Evolutionary conservation across 768 basidiomycete genomes (phyloP).

Genomic region (Xanthoconium purpureum): DNA sequence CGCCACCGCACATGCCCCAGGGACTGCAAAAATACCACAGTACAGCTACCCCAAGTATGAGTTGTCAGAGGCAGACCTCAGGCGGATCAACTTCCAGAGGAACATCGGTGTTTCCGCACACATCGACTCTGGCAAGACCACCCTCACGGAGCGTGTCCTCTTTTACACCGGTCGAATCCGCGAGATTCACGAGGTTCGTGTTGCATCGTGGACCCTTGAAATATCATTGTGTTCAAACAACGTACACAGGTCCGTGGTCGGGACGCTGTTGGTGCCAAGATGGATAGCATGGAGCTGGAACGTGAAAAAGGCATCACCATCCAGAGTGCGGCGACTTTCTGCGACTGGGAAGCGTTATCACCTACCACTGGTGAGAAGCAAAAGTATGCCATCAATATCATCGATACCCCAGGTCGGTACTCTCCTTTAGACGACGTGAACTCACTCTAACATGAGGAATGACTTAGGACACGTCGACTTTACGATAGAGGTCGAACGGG

Average conservation of each 20-base stretch:
- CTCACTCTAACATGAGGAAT: background rate
- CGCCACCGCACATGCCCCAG: conserved; percentile 30
- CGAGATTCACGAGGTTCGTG: conserved; percentile 91
- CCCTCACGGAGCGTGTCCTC: conserved; percentile 91
- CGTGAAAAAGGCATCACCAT: conserved; percentile 99
- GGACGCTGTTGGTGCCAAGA: conserved; percentile 97
- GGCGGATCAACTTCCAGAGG: conserved; percentile 70
- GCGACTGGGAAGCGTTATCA: conserved; percentile 84
- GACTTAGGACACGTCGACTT: conserved; percentile 95
- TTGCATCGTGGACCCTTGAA: background rate
- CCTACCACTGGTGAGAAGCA: conserved; percentile 60
- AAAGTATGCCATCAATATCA: conserved; percentile 95
- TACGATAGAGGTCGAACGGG: conserved; percentile 98
- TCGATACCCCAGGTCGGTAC: conserved; percentile 86
- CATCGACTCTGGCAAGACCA: conserved; percentile 97
- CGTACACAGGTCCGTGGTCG: conserved; percentile 75
- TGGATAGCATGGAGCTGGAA: conserved; percentile 99
- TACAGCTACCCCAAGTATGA: conserved; percentile 37
- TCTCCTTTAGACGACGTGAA: background rate
- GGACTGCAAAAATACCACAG: conserved; percentile 14
- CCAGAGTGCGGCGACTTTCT: conserved; percentile 97
- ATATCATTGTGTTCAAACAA: background rate
- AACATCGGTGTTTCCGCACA: conserved; percentile 97
- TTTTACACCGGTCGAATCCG: conserved; percentile 95
- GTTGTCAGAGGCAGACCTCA: conserved; percentile 63